phyloP scores from a whole-genome alignment of 2,329 filamentous ascomycete species.

The Cadophora malorum region DNA sequence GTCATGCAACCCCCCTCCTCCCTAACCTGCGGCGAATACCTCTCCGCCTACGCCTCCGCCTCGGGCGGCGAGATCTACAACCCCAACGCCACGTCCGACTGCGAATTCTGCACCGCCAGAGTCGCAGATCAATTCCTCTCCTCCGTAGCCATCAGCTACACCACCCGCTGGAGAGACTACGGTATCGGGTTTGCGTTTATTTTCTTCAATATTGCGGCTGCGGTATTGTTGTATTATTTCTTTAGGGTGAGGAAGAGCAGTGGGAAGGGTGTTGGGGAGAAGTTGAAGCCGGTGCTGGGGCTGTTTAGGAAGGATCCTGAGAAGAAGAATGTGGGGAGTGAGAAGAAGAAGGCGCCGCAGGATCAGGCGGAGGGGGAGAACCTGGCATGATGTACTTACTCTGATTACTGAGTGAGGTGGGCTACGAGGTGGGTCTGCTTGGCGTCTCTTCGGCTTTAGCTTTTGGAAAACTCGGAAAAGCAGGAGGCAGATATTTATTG shows the following conservation, averaged over 20 bases:
- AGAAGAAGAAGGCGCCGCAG: constrained; percentile 26
- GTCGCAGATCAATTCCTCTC: constrained; percentile 59
- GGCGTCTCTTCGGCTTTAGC: too few species aligned
- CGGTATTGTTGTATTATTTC: constrained; percentile 59
- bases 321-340: constrained; percentile 35
- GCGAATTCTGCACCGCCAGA: constrained; percentile 60
- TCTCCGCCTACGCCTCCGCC: constrained; percentile 55
- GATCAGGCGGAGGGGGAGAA: constrained; percentile 22
- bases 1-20: constrained; percentile 65
- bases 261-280: constrained; percentile 24
- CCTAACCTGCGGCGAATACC: constrained; percentile 65
- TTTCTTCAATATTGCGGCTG: constrained; percentile 59
- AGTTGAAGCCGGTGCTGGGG: constrained; percentile 9
- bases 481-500: too few species aligned
- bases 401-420: too few species aligned
- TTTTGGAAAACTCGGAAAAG: too few species aligned
- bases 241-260: constrained; percentile 45
- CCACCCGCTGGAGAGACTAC: constrained; percentile 71
- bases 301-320: constrained; percentile 26
- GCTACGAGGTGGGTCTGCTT: too few species aligned
- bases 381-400: too few species aligned
- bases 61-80: constrained; percentile 52
- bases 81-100: constrained; percentile 45
- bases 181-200: constrained; percentile 66
- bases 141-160: constrained; percentile 57